These are phyloP conservation scores for Leccinum subfulvum DNA, from an alignment of 1,284 basidiomycete species.

Conservation along the genomic window DNA sequence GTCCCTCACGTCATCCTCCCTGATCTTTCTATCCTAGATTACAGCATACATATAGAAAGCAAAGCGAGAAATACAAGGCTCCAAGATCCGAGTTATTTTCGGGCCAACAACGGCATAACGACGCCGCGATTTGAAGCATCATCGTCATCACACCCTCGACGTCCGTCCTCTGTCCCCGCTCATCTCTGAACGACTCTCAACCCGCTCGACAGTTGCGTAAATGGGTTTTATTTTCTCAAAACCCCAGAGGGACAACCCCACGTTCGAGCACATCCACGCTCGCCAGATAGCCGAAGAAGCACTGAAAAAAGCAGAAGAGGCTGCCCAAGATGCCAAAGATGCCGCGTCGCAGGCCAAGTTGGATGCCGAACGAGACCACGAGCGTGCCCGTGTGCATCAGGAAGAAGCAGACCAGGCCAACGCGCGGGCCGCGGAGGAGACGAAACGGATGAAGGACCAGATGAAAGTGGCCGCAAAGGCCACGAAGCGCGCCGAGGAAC, in stretches of 20 bases:
- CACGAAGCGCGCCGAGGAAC: neutral
- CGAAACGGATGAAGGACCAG: neutral
- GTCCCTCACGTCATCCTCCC: too few relatives aligned
- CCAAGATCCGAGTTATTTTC: too few relatives aligned
- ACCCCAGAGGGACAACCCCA: constrained; percentile 20
- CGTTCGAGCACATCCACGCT: constrained; percentile 14
- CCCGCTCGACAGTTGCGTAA: neutral
- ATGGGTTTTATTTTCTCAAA: constrained; percentile 15
- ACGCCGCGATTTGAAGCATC: too few relatives aligned
- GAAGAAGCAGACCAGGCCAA: constrained; percentile 16
- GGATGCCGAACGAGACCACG: constrained; percentile 6
- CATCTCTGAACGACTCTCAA: neutral
- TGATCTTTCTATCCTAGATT: too few relatives aligned
- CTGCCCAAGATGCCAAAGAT: constrained; percentile 7
- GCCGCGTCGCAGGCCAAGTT: neutral
- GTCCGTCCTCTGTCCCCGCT: neutral
- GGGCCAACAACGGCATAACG: too few relatives aligned
- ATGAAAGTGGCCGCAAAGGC: neutral
- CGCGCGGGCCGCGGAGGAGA: constrained; percentile 4
- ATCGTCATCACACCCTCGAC: neutral
- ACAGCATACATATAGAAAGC: too few relatives aligned
- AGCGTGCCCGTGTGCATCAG: constrained; percentile 10
- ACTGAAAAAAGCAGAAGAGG: constrained; percentile 6
- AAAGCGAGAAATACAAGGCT: too few relatives aligned
- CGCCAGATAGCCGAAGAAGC: constrained; percentile 18